phyloP scores from a whole-genome alignment of 106 monocot species.

The Dendrobium chrysotoxum region DNA sequence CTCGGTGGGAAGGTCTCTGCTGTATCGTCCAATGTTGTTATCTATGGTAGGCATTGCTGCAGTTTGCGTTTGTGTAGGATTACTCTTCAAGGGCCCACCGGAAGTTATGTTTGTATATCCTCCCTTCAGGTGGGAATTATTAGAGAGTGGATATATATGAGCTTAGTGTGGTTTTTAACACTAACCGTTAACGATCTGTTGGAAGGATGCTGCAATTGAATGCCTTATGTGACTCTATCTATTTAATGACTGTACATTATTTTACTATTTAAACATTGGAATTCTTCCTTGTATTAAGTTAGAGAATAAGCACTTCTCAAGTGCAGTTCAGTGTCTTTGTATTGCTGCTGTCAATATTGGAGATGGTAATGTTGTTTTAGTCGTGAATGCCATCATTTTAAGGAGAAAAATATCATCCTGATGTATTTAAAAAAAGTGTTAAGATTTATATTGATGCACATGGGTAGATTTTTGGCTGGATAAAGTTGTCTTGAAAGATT shows the following conservation, averaged over 20 bases:
- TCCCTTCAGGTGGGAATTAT: conserved; percentile 70
- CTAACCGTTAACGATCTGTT: neutral
- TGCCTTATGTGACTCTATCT: neutral
- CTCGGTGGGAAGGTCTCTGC: conserved; percentile 14
- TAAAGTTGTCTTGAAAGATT: no score
- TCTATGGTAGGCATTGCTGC: conserved; percentile 67
- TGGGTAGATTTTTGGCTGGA: no score
- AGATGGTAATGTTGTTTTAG: no score
- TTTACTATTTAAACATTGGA: neutral
- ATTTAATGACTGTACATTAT: neutral
- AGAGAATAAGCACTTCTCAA: no score
- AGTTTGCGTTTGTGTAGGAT: conserved; percentile 77
- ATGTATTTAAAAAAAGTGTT: no score
- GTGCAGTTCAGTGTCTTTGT: no score
- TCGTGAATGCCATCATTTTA: no score
- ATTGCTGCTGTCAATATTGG: no score
- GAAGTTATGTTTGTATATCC: conserved; percentile 29
- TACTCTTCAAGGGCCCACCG: conserved; percentile 55
- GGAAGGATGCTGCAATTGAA: neutral
- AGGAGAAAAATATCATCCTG: no score
- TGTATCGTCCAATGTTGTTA: conserved; percentile 48
- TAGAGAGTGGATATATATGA: conserved; percentile 41
- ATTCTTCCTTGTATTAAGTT: neutral
- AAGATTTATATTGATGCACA: no score
- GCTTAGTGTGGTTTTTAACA: neutral